Percentiles rank a stretch among this genome's conserved stretches.
Conservation (phyloP, 345 rosid species). For the Pelargonium nanum region DNA sequence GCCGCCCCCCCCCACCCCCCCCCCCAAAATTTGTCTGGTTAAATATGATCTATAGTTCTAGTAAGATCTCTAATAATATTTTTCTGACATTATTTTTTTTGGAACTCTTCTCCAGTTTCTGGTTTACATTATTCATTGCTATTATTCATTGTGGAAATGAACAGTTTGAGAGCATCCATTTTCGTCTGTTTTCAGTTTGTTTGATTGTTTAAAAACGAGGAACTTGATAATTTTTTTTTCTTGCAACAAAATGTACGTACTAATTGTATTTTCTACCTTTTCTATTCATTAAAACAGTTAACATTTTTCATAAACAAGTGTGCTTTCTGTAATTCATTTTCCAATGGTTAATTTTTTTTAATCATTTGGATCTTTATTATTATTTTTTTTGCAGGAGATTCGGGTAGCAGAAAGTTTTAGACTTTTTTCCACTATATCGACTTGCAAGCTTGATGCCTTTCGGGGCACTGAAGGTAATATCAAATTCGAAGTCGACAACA, state of each 20-base stretch:
- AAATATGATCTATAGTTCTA: neutral
- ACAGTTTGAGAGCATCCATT: neutral
- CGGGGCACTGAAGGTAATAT: constrained; percentile 39
- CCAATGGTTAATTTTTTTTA: neutral
- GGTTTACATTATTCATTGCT: neutral
- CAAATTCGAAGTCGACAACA: constrained; percentile 5
- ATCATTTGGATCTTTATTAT: constrained; percentile 1
- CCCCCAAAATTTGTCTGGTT: too few species aligned
- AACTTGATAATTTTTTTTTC: too few species aligned
- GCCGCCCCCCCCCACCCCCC: too few species aligned
- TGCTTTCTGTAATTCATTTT: neutral
- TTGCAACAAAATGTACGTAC: too few species aligned
- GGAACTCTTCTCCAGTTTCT: neutral
- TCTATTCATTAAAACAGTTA: too few species aligned
- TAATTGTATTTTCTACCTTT: too few species aligned
- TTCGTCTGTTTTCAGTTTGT: neutral
- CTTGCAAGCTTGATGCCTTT: constrained; percentile 38
- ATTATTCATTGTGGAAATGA: neutral
- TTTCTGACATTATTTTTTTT: neutral
- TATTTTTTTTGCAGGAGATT: constrained; percentile 55
- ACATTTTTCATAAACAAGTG: neutral
- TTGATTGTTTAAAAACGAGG: neutral
- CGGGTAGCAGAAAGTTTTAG: constrained; percentile 70
- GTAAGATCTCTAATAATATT: neutral
- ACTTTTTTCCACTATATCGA: constrained; percentile 73